phyloP scores from a whole-genome alignment of 768 basidiomycete genomes.

The Cystobasidium onofrii region DNA sequence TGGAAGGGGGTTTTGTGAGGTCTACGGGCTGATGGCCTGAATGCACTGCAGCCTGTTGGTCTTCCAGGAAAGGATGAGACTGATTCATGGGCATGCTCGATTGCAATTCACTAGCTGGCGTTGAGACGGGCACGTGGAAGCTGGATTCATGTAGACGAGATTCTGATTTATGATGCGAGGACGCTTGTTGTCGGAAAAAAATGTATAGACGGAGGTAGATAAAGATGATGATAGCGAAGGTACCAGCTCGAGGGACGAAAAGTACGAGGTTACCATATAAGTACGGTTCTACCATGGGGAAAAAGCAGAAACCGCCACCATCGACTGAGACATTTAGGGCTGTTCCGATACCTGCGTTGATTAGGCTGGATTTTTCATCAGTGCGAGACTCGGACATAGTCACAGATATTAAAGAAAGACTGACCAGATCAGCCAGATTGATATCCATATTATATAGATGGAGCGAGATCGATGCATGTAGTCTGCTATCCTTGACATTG shows the following conservation, averaged over 20 bases:
- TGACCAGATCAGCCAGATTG: not conserved
- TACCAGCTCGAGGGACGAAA: slow-evolving; percentile 13
- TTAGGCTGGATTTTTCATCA: not conserved
- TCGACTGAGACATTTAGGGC: slow-evolving; percentile 12
- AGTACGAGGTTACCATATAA: slow-evolving; percentile 25
- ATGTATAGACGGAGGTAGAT: slow-evolving; percentile 9
- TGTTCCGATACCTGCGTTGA: slow-evolving; percentile 15
- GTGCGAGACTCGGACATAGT: not conserved
- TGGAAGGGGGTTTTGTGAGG: not conserved
- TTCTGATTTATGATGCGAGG: not conserved
- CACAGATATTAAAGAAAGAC: not conserved
- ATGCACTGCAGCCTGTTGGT: not conserved
- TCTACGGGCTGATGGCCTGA: not conserved
- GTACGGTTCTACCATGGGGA: not conserved
- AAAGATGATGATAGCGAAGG: slow-evolving; percentile 13
- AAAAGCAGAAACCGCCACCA: slow-evolving; percentile 25
- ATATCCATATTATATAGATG: slow-evolving; percentile 12
- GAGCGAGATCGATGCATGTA: slow-evolving; percentile 2
- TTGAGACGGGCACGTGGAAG: not conserved
- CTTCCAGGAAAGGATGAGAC: not conserved
- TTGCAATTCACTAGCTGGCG: not conserved
- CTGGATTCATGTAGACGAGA: not conserved
- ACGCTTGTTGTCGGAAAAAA: slow-evolving; percentile 16
- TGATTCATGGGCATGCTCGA: not conserved
- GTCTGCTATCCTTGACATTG: slow-evolving; percentile 5